These are phyloP conservation scores for Suillus decipiens DNA, from an alignment of 768 basidiomycete genomes.

Conservation along the genomic window DNA sequence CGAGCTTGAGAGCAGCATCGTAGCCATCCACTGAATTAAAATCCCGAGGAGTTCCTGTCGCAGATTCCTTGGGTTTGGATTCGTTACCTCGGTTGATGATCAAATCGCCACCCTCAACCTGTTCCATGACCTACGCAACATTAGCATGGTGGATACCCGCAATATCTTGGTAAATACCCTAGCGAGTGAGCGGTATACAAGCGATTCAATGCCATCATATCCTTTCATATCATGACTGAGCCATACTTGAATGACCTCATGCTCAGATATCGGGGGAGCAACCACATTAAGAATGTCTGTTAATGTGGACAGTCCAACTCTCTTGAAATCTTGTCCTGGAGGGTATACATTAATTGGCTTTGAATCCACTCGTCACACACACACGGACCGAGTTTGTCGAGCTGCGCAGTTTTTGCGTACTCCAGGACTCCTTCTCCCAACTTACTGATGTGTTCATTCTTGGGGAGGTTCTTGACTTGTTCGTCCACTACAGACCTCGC, in stretches of 20 bases:
- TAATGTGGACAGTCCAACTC: slow-evolving; percentile 84
- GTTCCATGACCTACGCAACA: slow-evolving; percentile 76
- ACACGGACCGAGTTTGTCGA: slow-evolving; percentile 82
- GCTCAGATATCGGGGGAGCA: slow-evolving; percentile 97
- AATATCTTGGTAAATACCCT: slow-evolving; percentile 52
- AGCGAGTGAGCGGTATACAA: slow-evolving; percentile 88
- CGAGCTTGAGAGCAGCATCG: slow-evolving; percentile 79
- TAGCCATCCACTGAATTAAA: slow-evolving; percentile 84
- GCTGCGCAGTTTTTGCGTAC: slow-evolving; percentile 85
- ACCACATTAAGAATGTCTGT: slow-evolving; percentile 94
- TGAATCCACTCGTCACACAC: background rate
- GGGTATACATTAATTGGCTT: slow-evolving; percentile 14
- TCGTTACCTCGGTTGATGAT: slow-evolving; percentile 83
- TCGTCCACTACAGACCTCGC: slow-evolving; percentile 90
- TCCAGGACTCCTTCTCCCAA: slow-evolving; percentile 85
- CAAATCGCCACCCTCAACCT: slow-evolving; percentile 91
- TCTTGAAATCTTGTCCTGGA: slow-evolving; percentile 86
- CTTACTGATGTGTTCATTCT: slow-evolving; percentile 84
- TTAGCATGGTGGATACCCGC: slow-evolving; percentile 11
- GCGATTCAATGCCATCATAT: slow-evolving; percentile 90
- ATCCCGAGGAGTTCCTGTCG: slow-evolving; percentile 54
- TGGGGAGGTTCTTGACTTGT: slow-evolving; percentile 85
- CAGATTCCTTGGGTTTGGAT: slow-evolving; percentile 62
- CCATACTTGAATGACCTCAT: slow-evolving; percentile 97
- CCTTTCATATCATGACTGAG: slow-evolving; percentile 96